Conservation (phyloP, 768 basidiomycete species). For the Tulasnella sp. region DNA sequence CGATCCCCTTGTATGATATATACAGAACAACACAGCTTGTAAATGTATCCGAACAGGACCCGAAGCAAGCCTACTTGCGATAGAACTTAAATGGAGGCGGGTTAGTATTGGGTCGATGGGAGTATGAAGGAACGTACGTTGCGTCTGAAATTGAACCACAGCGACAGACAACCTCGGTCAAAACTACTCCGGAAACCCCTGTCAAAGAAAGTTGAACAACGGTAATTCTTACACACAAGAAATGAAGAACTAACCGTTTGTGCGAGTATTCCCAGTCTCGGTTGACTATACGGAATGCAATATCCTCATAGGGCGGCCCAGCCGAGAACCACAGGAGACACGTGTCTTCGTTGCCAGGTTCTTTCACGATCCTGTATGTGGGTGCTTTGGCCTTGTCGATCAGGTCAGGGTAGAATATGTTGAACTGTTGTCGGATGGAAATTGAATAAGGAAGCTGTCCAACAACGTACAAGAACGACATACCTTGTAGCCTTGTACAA, state of each 20-base stretch:
- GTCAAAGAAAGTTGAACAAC: slow-evolving; percentile 17
- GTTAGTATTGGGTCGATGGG: slow-evolving; percentile 18
- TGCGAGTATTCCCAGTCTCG: slow-evolving; percentile 98
- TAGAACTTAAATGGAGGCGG: slow-evolving; percentile 47
- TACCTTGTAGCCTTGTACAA: slow-evolving; percentile 97
- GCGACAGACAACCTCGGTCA: slow-evolving; percentile 87
- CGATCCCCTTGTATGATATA: not conserved
- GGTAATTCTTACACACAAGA: not conserved
- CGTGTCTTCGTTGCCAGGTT: slow-evolving; percentile 90
- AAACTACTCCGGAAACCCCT: slow-evolving; percentile 96
- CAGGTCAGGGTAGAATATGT: slow-evolving; percentile 97
- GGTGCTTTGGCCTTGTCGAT: slow-evolving; percentile 98
- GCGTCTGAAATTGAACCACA: slow-evolving; percentile 93
- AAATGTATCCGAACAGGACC: too few relatives aligned
- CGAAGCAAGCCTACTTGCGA: slow-evolving; percentile 46
- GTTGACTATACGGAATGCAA: slow-evolving; percentile 95
- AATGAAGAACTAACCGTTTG: slow-evolving; percentile 50
- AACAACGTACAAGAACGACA: slow-evolving; percentile 15
- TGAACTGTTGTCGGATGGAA: slow-evolving; percentile 42
- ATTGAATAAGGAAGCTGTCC: slow-evolving; percentile 15
- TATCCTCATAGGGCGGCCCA: slow-evolving; percentile 97
- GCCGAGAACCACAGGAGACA: slow-evolving; percentile 87
- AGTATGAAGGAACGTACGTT: slow-evolving; percentile 48
- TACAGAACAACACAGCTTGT: too few relatives aligned
- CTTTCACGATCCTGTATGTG: slow-evolving; percentile 89